A percentile compares a stretch with the other conserved stretches of the same genome.
Evolutionary conservation across 2,329 filamentous ascomycete species (phyloP).

Genomic region (Epichloe coenophiala): DNA sequence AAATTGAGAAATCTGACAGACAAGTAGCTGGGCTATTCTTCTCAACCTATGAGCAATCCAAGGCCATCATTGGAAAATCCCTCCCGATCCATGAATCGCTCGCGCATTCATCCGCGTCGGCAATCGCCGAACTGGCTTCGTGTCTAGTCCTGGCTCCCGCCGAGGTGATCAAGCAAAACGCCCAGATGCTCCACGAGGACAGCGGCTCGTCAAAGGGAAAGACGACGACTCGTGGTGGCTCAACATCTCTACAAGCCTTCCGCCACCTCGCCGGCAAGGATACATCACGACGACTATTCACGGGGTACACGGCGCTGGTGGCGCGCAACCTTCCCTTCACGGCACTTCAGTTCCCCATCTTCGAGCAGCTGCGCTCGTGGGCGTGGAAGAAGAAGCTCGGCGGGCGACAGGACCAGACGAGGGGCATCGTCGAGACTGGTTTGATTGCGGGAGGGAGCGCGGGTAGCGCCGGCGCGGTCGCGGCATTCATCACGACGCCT

Average conservation of each 20-base stretch:
- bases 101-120: slow-evolving; percentile 62
- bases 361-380: slow-evolving; percentile 52
- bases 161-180: slow-evolving; percentile 88
- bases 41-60: slow-evolving; percentile 72
- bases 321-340: slow-evolving; percentile 79
- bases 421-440: slow-evolving; percentile 48
- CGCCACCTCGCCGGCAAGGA: slow-evolving; percentile 38
- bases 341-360: slow-evolving; percentile 77
- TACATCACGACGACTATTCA: slow-evolving; percentile 43
- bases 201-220: slow-evolving; percentile 7
- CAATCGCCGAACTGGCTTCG: slow-evolving; percentile 66
- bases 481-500: slow-evolving; percentile 74
- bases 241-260: slow-evolving; percentile 35
- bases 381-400: slow-evolving; percentile 29
- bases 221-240: slow-evolving; percentile 6
- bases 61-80: slow-evolving; percentile 42
- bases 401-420: slow-evolving; percentile 13
- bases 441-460: slow-evolving; percentile 60
- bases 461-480: slow-evolving; percentile 57
- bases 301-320: slow-evolving; percentile 69
- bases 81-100: slow-evolving; percentile 50
- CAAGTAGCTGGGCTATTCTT: slow-evolving; percentile 68
- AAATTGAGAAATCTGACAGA: too few relatives aligned
- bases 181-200: slow-evolving; percentile 55
- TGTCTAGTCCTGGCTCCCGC: slow-evolving; percentile 79